Evolutionary conservation across 768 basidiomycete species (phyloP).

Genomic region (Leucocoprinus birnbaumii): DNA sequence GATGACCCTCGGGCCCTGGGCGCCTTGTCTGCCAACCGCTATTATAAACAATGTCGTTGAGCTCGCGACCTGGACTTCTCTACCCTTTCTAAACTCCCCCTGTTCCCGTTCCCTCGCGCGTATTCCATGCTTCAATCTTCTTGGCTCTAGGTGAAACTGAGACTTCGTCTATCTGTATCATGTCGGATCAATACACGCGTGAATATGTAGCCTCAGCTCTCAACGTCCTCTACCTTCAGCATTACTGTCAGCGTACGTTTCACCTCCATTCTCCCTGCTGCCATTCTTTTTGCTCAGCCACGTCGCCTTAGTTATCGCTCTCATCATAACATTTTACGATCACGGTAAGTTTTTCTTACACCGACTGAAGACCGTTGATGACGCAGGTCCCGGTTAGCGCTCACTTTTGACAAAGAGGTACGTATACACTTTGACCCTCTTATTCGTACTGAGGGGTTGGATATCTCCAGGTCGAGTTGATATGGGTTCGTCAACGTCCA

Average conservation of each 20-base stretch:
- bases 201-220: background rate
- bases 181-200: too few species aligned
- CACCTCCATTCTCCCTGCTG: background rate
- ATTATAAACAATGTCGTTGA: too few species aligned
- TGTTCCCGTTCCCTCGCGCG: too few species aligned
- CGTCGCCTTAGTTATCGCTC: slow-evolving; percentile 18
- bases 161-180: too few species aligned
- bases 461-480: slow-evolving; percentile 17
- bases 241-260: slow-evolving; percentile 22
- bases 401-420: slow-evolving; percentile 22
- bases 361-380: background rate
- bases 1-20: too few species aligned
- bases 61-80: too few species aligned
- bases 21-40: too few species aligned
- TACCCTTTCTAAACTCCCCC: too few species aligned
- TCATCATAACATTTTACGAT: slow-evolving; percentile 21
- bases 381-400: slow-evolving; percentile 7
- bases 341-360: slow-evolving; percentile 15
- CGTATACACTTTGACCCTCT: background rate
- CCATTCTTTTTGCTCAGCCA: too few species aligned
- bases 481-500: slow-evolving; percentile 17
- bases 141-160: too few species aligned
- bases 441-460: background rate
- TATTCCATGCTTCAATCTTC: too few species aligned
- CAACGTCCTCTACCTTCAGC: slow-evolving; percentile 13